A percentile compares a stretch with the other conserved stretches of the same genome.
These are phyloP conservation scores for Drechslerella dactyloides DNA, from an alignment of 2,329 filamentous ascomycete species.

Conservation along the genomic window DNA sequence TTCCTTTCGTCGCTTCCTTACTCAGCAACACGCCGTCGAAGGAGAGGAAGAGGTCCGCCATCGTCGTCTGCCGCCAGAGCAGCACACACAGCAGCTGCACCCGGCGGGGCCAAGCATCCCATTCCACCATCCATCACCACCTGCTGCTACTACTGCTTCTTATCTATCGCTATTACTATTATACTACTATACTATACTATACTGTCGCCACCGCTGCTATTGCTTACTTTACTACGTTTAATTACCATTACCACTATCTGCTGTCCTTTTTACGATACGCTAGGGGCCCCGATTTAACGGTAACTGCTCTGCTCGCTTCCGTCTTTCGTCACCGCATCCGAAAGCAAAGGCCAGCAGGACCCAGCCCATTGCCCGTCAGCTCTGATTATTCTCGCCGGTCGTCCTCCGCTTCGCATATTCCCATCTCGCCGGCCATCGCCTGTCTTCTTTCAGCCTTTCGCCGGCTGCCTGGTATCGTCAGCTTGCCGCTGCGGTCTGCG, in stretches of 20 bases:
- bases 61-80: background rate
- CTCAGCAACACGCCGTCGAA: background rate
- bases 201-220: background rate
- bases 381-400: no score
- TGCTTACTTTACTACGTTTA: background rate
- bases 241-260: background rate
- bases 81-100: background rate
- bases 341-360: background rate
- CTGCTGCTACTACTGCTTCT: no score
- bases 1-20: background rate
- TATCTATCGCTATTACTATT: background rate
- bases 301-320: slow-evolving; percentile 1
- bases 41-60: no score
- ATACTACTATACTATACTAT: background rate
- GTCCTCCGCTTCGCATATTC: background rate
- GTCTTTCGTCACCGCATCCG: slow-evolving; percentile 10
- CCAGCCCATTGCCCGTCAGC: background rate
- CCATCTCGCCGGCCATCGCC: background rate
- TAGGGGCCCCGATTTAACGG: background rate
- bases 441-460: background rate
- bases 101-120: background rate
- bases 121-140: no score
- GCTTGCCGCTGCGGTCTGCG: background rate
- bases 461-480: background rate
- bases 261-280: background rate